phyloP scores from a whole-genome alignment of 768 basidiomycete genomes.

The Pulveroboletus ravenelii region DNA sequence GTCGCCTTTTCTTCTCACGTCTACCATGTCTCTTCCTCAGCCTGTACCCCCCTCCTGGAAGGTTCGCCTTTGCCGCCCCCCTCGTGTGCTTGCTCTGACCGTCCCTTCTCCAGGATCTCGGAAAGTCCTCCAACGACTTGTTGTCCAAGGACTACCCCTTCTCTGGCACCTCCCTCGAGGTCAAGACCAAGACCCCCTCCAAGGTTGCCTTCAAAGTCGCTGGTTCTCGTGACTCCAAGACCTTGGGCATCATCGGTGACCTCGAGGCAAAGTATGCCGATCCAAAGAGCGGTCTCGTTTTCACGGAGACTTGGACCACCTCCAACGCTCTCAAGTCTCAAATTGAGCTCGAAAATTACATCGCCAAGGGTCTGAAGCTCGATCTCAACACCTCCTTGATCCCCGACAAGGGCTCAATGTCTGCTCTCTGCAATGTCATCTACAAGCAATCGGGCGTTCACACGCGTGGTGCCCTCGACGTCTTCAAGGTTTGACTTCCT shows the following conservation, averaged over 20 bases:
- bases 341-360: conserved; percentile 94
- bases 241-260: conserved; percentile 74
- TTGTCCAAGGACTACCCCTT: conserved; percentile 90
- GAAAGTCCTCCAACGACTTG: conserved; percentile 96
- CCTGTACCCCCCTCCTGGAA: conserved; percentile 98
- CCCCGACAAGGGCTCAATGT: conserved; percentile 84
- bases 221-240: conserved; percentile 75
- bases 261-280: conserved; percentile 94
- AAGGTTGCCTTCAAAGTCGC: conserved; percentile 92
- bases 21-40: conserved; percentile 82
- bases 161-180: conserved; percentile 66
- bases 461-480: conserved; percentile 83
- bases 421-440: conserved; percentile 73
- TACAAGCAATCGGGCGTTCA: conserved; percentile 98
- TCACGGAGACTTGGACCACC: conserved; percentile 97
- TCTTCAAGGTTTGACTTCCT: conserved; percentile 74
- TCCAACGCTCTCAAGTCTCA: conserved; percentile 86
- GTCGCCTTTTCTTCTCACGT: conserved; percentile 9
- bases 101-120: conserved; percentile 63
- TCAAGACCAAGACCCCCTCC: conserved; percentile 86
- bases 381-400: conserved; percentile 79
- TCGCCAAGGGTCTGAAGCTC: conserved; percentile 96
- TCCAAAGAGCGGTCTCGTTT: conserved; percentile 85
- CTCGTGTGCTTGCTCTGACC: background rate
- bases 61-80: conserved; percentile 36